Percentiles rank a stretch among this genome's conserved stretches.
Evolutionary conservation across 2,329 filamentous ascomycete genomes (phyloP).

Genomic region (Tolypocladium tundrense): DNA sequence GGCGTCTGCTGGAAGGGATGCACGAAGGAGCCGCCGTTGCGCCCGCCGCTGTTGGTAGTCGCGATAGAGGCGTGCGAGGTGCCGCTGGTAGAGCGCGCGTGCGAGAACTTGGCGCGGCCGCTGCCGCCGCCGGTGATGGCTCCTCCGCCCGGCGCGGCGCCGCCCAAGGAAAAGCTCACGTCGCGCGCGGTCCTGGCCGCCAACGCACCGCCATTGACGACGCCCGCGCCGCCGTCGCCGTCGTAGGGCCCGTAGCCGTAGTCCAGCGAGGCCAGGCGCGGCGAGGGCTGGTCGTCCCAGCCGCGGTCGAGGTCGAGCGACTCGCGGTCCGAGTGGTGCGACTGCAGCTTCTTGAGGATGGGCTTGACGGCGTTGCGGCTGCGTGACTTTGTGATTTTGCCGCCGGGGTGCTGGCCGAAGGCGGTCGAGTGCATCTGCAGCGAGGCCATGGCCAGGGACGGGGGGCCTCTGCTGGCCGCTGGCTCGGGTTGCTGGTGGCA

Average conservation of each 20-base stretch:
- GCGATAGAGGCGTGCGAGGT: conserved; percentile 46
- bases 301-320: conserved; percentile 52
- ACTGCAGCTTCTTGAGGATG: conserved; percentile 47
- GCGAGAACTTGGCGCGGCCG: conserved; percentile 32
- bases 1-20: conserved; percentile 58
- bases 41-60: conserved; percentile 37
- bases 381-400: conserved; percentile 32
- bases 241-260: conserved; percentile 15
- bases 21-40: conserved; percentile 41
- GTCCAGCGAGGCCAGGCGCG: conserved; percentile 3
- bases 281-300: conserved; percentile 41
- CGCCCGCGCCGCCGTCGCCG: conserved; percentile 13
- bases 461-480: background rate
- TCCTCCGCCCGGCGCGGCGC: background rate
- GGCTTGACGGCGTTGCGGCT: conserved; percentile 45
- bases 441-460: conserved; percentile 13
- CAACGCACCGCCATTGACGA: conserved; percentile 3
- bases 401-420: conserved; percentile 6
- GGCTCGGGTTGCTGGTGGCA: background rate
- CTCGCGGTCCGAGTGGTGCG: conserved; percentile 45
- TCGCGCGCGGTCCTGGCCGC: conserved; percentile 21
- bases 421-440: conserved; percentile 15
- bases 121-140: background rate
- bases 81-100: conserved; percentile 48
- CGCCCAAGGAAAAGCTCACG: conserved; percentile 34